phyloP scores from a whole-genome alignment of 2,329 filamentous ascomycete genomes.

The Colletotrichum horii region DNA sequence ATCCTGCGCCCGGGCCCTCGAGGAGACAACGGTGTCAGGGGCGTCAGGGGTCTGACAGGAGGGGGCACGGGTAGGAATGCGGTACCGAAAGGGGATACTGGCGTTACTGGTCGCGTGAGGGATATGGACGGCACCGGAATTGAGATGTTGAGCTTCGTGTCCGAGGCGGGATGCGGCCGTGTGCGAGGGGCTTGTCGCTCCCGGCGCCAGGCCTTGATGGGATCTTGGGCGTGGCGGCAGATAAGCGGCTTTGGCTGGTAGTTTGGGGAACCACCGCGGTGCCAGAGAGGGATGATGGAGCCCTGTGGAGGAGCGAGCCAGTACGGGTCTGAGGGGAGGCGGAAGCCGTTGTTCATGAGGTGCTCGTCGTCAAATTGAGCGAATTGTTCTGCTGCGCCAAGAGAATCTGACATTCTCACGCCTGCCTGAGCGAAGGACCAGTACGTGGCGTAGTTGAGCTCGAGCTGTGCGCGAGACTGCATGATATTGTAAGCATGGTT shows the following conservation, averaged over 20 bases:
- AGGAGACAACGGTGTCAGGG: slow-evolving; percentile 10
- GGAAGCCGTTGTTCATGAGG: slow-evolving; percentile 20
- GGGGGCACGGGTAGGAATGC: slow-evolving; percentile 6
- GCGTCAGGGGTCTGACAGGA: slow-evolving; percentile 9
- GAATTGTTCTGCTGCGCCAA: slow-evolving; percentile 17
- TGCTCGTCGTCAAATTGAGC: slow-evolving; percentile 20
- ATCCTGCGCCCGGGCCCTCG: slow-evolving; percentile 11
- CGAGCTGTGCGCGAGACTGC: slow-evolving; percentile 18
- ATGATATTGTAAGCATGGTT: neutral
- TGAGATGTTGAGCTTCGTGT: slow-evolving; percentile 10
- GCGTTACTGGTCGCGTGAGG: slow-evolving; percentile 10
- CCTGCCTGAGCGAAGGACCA: slow-evolving; percentile 19
- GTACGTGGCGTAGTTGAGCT: slow-evolving; percentile 20
- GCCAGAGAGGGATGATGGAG: slow-evolving; percentile 19
- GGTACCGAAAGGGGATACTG: slow-evolving; percentile 12
- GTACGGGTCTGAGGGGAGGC: slow-evolving; percentile 17
- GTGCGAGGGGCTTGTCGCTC: neutral
- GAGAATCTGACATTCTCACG: slow-evolving; percentile 18
- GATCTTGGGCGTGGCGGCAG: slow-evolving; percentile 14
- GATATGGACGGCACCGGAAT: slow-evolving; percentile 16
- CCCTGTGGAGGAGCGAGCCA: slow-evolving; percentile 17
- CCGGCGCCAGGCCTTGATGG: slow-evolving; percentile 16
- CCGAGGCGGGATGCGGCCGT: neutral
- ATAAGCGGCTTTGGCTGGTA: slow-evolving; percentile 20
- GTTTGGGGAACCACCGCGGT: slow-evolving; percentile 16